Evolutionary conservation across 345 rosid genomes (phyloP), one percentile per base, ranked within the genome.

Genomic region (Citrus cavaleriei): DNA sequence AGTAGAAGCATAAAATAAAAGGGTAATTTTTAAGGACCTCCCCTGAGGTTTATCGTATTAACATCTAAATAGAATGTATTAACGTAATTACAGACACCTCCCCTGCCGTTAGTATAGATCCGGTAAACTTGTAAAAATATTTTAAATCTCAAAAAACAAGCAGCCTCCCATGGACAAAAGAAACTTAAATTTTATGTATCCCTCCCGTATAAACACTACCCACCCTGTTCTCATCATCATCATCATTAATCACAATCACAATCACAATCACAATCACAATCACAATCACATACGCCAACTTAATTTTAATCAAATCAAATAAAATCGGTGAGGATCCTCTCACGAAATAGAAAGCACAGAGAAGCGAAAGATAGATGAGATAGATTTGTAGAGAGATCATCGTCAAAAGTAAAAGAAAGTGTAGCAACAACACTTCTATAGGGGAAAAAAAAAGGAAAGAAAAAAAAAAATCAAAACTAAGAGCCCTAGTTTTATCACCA

Each of bases 401-500:
- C 5, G 37, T 30, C 18, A 13, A 46, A 46, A 65, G 32, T 13
- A 68, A 28, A 5, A 28, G 51, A 46, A 46, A 46, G 18, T 13
- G 18, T 46, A 46, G 4, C 51, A 46, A 42, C 18, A 46, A 3
- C 51, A 46, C 51, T 46, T 13, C 51, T 13, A 3, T 10, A 46
- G 4, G 18, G 51, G 0, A 40, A 42, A 42, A 10, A 3, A 3
- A 46, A 12, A 4, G 13, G 0, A 46, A 46, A 3, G 2, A 10
- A 12, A 46, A 46, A 10, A 0, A 3, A 42, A 42, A 13, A 46
- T 46, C 51, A 46, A 68, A 21, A 32, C 4, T 65, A 65, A 49
- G 80, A 70, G 38, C 80, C 81, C 79, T 71, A 16, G 62, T 51
- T 68, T 77, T 32, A n/a, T 37, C 59, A 30, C 66, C 79, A n/a